phyloP scores from a whole-genome alignment of 2,329 filamentous ascomycete species.

The Pseudocercospora eumusae region DNA sequence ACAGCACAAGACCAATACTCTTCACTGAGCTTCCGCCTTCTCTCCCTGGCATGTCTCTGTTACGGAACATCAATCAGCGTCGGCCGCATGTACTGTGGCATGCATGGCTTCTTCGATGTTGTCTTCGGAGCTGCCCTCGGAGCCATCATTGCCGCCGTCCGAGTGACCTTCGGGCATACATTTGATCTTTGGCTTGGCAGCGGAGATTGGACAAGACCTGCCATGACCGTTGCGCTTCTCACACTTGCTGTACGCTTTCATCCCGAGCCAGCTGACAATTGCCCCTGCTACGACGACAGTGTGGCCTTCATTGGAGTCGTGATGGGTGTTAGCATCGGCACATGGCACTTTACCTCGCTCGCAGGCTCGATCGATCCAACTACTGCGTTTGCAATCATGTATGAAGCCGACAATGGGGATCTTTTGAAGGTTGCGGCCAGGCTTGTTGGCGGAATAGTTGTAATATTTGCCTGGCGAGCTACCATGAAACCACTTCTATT shows the following conservation, averaged over 20 bases:
- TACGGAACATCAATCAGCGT: conserved; percentile 89
- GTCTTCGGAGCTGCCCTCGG: conserved; percentile 77
- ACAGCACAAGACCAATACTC: conserved; percentile 63
- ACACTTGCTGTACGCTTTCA: conserved; percentile 70
- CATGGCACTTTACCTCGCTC: conserved; percentile 67
- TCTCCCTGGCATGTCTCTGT: conserved; percentile 66
- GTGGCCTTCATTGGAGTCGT: conserved; percentile 90
- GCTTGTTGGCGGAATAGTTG: conserved; percentile 74
- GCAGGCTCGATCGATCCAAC: background rate
- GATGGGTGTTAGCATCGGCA: conserved; percentile 78
- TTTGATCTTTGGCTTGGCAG: conserved; percentile 72
- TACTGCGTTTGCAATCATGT: conserved; percentile 25
- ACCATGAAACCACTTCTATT: conserved; percentile 83
- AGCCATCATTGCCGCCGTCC: conserved; percentile 60
- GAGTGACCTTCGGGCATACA: conserved; percentile 56
- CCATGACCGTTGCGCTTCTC: conserved; percentile 65
- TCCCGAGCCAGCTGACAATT: conserved; percentile 94
- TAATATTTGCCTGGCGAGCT: conserved; percentile 88
- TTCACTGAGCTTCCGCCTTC: conserved; percentile 47
- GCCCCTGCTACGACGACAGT: conserved; percentile 94
- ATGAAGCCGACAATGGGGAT: conserved; percentile 59
- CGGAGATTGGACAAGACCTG: conserved; percentile 64
- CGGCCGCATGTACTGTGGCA: conserved; percentile 92
- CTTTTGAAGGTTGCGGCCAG: conserved; percentile 64
- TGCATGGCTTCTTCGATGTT: conserved; percentile 97